These are phyloP conservation scores for Coelastrella sp. DNA, from an alignment of 139 green algal species.

Conservation along the genomic window DNA sequence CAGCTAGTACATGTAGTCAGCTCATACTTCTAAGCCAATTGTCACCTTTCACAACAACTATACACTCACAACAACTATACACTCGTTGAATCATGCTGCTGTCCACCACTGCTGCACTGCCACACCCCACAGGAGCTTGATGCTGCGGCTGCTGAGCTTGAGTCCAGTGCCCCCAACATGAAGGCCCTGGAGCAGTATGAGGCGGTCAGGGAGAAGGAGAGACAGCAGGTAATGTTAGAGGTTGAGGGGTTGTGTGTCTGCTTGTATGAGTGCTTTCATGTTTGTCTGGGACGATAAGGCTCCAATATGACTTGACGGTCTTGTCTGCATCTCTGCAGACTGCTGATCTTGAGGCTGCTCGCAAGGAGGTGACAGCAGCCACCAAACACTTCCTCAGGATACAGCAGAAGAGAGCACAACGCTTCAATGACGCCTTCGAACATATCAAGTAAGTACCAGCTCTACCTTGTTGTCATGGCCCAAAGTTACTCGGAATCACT, in stretches of 20 bases:
- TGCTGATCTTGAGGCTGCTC: slow-evolving; percentile 74
- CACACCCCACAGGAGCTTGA: slow-evolving; percentile 57
- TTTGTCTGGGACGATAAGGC: no score
- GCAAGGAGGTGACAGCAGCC: slow-evolving; percentile 1
- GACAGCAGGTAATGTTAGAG: slow-evolving; percentile 73
- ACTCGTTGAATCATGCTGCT: no score
- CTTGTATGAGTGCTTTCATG: no score
- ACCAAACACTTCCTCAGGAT: slow-evolving; percentile 79
- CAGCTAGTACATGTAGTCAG: not conserved
- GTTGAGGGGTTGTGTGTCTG: no score
- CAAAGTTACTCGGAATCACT: no score
- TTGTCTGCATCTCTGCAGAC: slow-evolving; percentile 35
- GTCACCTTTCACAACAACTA: no score
- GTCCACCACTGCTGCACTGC: no score
- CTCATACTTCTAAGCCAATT: no score
- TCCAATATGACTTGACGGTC: not conserved
- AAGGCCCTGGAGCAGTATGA: slow-evolving; percentile 97
- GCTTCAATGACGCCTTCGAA: slow-evolving; percentile 90
- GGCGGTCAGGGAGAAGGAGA: slow-evolving; percentile 82
- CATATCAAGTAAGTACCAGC: slow-evolving; percentile 73
- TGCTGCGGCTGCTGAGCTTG: slow-evolving; percentile 61
- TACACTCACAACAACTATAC: no score
- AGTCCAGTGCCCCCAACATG: slow-evolving; percentile 82
- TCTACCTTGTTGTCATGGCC: no score
- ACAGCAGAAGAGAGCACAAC: slow-evolving; percentile 70